phyloP scores from a whole-genome alignment of 139 green algal species.

The Closterium sp. region DNA sequence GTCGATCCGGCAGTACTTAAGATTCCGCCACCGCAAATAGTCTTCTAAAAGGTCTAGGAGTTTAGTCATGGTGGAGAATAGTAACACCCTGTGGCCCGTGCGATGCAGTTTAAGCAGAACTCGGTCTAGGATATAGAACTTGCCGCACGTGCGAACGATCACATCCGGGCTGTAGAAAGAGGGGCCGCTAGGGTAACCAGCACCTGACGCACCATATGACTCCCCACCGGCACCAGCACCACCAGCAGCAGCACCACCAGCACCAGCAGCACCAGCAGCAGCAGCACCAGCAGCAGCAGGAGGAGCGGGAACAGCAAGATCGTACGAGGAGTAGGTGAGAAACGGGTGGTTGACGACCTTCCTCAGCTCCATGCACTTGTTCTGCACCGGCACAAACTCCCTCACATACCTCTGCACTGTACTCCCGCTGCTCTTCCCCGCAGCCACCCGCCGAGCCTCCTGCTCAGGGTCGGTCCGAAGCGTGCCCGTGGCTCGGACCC shows the following conservation, averaged over 20 bases:
- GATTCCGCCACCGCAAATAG: constrained; percentile 67
- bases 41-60: constrained; percentile 76
- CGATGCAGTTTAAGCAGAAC: constrained; percentile 83
- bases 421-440: not conserved
- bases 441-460: constrained; percentile 42
- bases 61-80: constrained; percentile 84
- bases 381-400: constrained; percentile 71
- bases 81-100: constrained; percentile 74
- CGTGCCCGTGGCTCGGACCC: constrained; percentile 81
- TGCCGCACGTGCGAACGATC: constrained; percentile 38
- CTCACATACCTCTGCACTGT: not conserved
- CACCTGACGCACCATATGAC: not conserved
- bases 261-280: not conserved
- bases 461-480: constrained; percentile 76
- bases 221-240: not conserved
- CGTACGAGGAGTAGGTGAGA: constrained; percentile 63
- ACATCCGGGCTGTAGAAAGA: not conserved
- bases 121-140: constrained; percentile 81
- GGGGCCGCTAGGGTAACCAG: not conserved
- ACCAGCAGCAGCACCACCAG: not conserved
- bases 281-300: not conserved
- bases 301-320: not conserved
- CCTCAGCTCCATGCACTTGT: constrained; percentile 93
- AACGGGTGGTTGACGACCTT: constrained; percentile 98
- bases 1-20: constrained; percentile 92